Evolutionary conservation across 345 rosid genomes (phyloP), one percentile per base, ranked within the genome.

Genomic region (Eucalyptus regnans): DNA sequence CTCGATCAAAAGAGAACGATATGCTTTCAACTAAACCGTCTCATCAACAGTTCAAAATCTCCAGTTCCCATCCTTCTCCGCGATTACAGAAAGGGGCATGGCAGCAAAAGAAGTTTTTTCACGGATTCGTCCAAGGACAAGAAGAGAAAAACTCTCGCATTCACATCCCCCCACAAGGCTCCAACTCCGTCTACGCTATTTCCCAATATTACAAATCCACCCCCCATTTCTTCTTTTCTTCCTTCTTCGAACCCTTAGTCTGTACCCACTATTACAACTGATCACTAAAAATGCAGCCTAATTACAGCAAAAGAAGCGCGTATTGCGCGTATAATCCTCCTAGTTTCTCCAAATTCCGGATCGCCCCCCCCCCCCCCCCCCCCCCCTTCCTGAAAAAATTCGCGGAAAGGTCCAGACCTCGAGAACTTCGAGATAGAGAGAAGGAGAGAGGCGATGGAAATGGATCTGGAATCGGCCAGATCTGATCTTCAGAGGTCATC

Each of bases 331-430:
- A 41, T 66, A 18, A 60, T 71, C 85, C 91, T 44, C 62, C 85
- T 27, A 48, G 46, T 89, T 88, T 81, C 89, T 89, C 66, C 85
- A 48, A 37, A 41, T 87, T 68, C 52, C 80, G 52, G 86, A 89
- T 87, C 87, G 37, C 41, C 87, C 87, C 88, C 31, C 25, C 86
- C 31, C 31, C 25, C 86, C 31, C 87, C 87, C 88, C 41, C 87
- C 87, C 88, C 31, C 25, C 86, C 31, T 71, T 87, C 37, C 37
- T 7, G 52, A 87, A 88, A 90, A 88, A 50, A 22, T 9, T 80
- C 43, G 22, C 88, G 87, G 89, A 50, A 87, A 71, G 49, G 37
- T 60, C 88, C 50, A 31, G 87, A 90, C 41, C 89, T 50, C 37
- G 85, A 87, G 88, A 89, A 88, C 22, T 44, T 54, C 54, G 22